A percentile compares a stretch with the other conserved stretches of the same genome.
These are phyloP conservation scores for Starmerella davenportii DNA, from an alignment of 805 yeast species.

Conservation along the genomic window DNA sequence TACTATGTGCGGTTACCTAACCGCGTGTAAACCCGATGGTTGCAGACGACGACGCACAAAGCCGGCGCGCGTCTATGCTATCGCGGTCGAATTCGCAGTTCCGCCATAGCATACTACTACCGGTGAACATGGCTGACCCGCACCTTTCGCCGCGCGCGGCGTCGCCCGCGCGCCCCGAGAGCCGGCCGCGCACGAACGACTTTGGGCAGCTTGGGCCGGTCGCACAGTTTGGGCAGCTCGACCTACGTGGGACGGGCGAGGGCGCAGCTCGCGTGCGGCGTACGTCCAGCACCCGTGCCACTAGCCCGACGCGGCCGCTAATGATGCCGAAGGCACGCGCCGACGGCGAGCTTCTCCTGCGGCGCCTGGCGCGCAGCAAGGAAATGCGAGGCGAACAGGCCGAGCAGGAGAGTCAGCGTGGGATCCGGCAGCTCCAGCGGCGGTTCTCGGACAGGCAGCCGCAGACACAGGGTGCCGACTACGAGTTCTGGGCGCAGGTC, in stretches of 20 bases:
- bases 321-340: no score
- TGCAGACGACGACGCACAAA: background rate
- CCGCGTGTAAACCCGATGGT: background rate
- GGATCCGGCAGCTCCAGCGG: constrained; percentile 24
- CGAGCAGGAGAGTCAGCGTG: constrained; percentile 34
- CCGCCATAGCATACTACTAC: background rate
- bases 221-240: no score
- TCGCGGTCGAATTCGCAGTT: background rate
- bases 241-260: no score
- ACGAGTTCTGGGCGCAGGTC: constrained; percentile 69
- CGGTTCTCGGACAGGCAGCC: constrained; percentile 17
- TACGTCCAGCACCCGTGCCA: no score
- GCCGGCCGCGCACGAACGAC: background rate
- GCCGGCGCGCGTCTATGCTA: background rate
- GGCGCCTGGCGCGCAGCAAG: constrained; percentile 15
- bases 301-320: no score
- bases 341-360: constrained; percentile 11
- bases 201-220: no score
- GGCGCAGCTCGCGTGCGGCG: no score
- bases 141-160: background rate
- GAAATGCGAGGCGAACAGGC: constrained; percentile 22
- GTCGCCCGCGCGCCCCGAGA: background rate
- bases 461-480: constrained; percentile 11
- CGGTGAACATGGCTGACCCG: background rate
- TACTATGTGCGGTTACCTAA: background rate